Evolutionary conservation across 345 rosid genomes (phyloP).

Genomic region (Hibiscus syriacus): DNA sequence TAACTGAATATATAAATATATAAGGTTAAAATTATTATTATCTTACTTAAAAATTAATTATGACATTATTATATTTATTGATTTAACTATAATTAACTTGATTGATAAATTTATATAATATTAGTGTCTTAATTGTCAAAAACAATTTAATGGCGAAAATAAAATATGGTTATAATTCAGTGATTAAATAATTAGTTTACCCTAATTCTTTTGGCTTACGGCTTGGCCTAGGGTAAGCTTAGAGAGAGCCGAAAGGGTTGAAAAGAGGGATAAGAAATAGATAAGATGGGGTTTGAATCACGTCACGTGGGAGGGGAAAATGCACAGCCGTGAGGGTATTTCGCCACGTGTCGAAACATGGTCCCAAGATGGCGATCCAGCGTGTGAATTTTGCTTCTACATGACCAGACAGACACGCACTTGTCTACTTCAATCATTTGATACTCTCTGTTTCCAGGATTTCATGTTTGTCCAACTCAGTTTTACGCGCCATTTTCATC

Average conservation of each 20-base stretch:
- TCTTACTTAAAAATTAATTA: too few species aligned
- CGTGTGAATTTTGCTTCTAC: constrained; percentile 28
- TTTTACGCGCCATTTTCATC: background rate
- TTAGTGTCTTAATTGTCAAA: too few species aligned
- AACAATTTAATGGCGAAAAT: too few species aligned
- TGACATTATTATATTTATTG: too few species aligned
- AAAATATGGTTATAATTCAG: too few species aligned
- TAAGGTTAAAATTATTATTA: too few species aligned
- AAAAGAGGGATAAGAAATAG: background rate
- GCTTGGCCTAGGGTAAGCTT: background rate
- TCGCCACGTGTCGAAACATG: constrained; percentile 16
- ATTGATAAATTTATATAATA: too few species aligned
- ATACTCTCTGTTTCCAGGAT: constrained; percentile 14
- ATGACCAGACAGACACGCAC: constrained; percentile 24
- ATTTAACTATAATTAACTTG: too few species aligned
- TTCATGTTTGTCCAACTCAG: background rate
- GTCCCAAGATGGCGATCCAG: constrained; percentile 28
- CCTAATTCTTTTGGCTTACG: background rate
- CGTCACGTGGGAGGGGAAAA: constrained; percentile 21
- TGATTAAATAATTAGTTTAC: too few species aligned
- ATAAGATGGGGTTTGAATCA: constrained; percentile 3
- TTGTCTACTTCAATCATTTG: constrained; percentile 31
- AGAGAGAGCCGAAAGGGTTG: background rate
- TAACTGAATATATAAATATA: too few species aligned
- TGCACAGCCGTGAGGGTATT: constrained; percentile 5